Conservation (phyloP, 345 rosid genomes). For the Acer saccharum region DNA sequence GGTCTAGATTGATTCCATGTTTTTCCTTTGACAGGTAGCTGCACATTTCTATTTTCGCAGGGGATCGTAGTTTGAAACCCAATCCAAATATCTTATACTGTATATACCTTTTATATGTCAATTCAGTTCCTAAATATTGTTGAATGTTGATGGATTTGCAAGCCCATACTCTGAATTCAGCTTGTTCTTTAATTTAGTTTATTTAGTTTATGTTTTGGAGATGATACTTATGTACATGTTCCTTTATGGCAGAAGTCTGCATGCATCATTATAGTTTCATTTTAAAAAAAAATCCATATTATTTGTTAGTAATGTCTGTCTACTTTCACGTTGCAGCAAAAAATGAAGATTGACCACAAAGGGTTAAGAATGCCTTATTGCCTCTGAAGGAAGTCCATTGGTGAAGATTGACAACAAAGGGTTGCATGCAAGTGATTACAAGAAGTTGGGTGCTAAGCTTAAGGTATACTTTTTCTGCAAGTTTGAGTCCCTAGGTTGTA, state of each 20-base stretch:
- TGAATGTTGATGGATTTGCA: slow-evolving; percentile 9
- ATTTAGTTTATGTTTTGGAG: too few relatives aligned
- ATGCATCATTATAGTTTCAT: slow-evolving; percentile 6
- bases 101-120: not conserved
- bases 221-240: not conserved
- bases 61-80: not conserved
- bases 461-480: slow-evolving; percentile 42
- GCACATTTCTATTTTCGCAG: not conserved
- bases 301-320: not conserved
- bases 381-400: slow-evolving; percentile 81
- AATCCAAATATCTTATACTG: not conserved
- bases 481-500: not conserved
- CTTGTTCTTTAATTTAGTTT: not conserved
- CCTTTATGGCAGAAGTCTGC: not conserved
- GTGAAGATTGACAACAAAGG: slow-evolving; percentile 85
- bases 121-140: not conserved
- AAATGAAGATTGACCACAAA: slow-evolving; percentile 90
- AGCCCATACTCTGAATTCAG: not conserved
- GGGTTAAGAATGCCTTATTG: slow-evolving; percentile 85
- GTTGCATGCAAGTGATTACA: slow-evolving; percentile 83
- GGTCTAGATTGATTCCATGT: slow-evolving; percentile 7
- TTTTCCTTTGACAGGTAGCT: not conserved
- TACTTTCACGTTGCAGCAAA: slow-evolving; percentile 56
- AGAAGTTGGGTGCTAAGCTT: slow-evolving; percentile 93
- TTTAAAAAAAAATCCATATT: not conserved